These are phyloP conservation scores for Kurtzmaniella quercitrusa DNA, from an alignment of 1,139 yeast species.

Conservation along the genomic window DNA sequence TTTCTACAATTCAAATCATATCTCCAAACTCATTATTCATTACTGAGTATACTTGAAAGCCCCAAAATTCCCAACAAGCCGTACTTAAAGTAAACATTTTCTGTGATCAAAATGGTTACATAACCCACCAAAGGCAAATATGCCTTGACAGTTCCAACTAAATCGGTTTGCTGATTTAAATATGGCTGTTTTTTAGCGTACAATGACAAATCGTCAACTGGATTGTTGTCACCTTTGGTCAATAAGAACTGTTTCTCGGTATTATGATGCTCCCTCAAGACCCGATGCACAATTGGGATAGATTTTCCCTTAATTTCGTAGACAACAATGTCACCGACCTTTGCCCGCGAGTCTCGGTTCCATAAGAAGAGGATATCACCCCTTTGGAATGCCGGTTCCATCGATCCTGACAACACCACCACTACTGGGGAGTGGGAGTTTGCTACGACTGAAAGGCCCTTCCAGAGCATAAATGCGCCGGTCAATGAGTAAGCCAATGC, in stretches of 20 bases:
- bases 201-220: conserved; percentile 82
- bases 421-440: conserved; percentile 93
- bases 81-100: conserved; percentile 72
- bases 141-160: conserved; percentile 87
- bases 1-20: not conserved
- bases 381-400: conserved; percentile 99
- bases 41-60: conserved; percentile 49
- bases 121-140: conserved; percentile 92
- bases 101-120: conserved; percentile 88
- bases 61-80: conserved; percentile 68
- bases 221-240: conserved; percentile 96
- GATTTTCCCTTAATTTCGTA: conserved; percentile 77
- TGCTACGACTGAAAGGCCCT: conserved; percentile 69
- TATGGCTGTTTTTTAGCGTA: conserved; percentile 77
- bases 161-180: conserved; percentile 69
- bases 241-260: conserved; percentile 64
- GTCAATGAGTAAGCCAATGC: conserved; percentile 76
- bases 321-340: conserved; percentile 96
- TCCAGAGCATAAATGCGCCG: conserved; percentile 92
- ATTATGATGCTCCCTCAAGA: conserved; percentile 72
- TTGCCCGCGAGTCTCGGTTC: conserved; percentile 67
- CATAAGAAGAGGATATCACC: conserved; percentile 91
- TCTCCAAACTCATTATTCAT: conserved; percentile 28
- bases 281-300: conserved; percentile 95
- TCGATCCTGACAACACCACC: conserved; percentile 94